A percentile compares a stretch with the other conserved stretches of the same genome.
Evolutionary conservation across 306 rosid species (phyloP).

Genomic region (Quillaja saponaria): DNA sequence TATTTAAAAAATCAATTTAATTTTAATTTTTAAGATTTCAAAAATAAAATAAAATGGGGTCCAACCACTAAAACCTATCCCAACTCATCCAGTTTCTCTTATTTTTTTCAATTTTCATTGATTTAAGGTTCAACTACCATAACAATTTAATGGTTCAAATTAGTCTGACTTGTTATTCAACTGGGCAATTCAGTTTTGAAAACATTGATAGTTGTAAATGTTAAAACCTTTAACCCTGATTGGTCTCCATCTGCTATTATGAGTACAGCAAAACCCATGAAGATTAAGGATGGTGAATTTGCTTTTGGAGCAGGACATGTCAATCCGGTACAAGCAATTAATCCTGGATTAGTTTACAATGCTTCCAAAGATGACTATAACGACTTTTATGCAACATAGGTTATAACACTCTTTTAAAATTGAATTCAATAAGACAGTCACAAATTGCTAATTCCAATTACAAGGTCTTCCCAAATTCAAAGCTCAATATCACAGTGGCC

Average conservation of each 20-base stretch:
- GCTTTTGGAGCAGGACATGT: constrained; percentile 39
- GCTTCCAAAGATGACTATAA: constrained; percentile 23
- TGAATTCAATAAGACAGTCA: constrained; percentile 9
- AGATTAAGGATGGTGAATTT: constrained; percentile 22
- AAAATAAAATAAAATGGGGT: too few relatives aligned
- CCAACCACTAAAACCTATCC: too few relatives aligned
- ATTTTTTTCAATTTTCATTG: too few relatives aligned
- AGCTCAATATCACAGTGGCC: constrained; percentile 17
- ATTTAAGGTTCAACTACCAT: too few relatives aligned
- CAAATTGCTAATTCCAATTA: constrained; percentile 29
- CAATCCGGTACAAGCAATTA: constrained; percentile 26
- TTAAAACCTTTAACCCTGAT: constrained; percentile 29
- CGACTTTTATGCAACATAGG: constrained; percentile 29
- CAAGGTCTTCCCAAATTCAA: constrained; percentile 4
- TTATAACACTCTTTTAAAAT: background rate
- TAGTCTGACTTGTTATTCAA: too few relatives aligned
- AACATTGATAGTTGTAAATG: too few relatives aligned
- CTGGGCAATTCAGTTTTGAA: too few relatives aligned
- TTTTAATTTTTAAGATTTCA: too few relatives aligned
- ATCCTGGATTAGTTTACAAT: constrained; percentile 40
- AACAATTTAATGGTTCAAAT: too few relatives aligned
- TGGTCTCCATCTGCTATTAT: constrained; percentile 38
- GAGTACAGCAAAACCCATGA: constrained; percentile 32
- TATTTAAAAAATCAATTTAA: too few relatives aligned
- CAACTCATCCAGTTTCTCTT: too few relatives aligned